phyloP scores from a whole-genome alignment of 306 rosid genomes.

The Prunus mira region DNA sequence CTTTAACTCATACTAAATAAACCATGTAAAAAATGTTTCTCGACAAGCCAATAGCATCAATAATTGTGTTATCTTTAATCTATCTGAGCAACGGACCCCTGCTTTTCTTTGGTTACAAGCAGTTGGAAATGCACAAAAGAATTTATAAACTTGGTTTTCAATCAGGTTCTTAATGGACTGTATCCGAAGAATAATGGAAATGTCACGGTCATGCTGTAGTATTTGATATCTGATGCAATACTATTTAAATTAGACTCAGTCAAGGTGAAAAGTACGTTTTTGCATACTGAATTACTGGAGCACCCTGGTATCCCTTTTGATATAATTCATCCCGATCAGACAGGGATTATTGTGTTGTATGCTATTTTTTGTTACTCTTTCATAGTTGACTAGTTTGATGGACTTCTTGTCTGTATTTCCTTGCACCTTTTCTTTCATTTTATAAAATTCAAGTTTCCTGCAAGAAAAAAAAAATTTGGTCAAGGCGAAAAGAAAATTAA shows the following conservation, averaged over 20 bases:
- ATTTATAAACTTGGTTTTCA: neutral
- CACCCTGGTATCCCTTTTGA: neutral
- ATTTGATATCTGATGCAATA: neutral
- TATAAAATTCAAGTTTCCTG: neutral
- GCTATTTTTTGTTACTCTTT: neutral
- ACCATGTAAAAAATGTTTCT: neutral
- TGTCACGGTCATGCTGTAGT: neutral
- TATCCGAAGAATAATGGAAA: neutral
- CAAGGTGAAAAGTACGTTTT: neutral
- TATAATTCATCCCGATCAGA: neutral
- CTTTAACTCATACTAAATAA: neutral
- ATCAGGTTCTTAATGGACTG: neutral
- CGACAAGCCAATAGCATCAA: neutral
- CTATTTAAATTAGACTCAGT: neutral
- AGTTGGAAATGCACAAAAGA: neutral
- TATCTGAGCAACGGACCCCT: neutral
- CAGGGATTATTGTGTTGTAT: neutral
- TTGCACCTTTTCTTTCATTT: neutral
- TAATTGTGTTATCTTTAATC: neutral
- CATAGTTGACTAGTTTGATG: neutral
- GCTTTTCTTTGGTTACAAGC: neutral
- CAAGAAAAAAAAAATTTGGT: neutral
- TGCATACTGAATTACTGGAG: neutral
- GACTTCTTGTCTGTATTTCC: neutral
- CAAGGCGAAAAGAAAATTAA: neutral